Base-by-base conservation (phyloP, 306 rosid species). In the Malus domestica region DNA sequence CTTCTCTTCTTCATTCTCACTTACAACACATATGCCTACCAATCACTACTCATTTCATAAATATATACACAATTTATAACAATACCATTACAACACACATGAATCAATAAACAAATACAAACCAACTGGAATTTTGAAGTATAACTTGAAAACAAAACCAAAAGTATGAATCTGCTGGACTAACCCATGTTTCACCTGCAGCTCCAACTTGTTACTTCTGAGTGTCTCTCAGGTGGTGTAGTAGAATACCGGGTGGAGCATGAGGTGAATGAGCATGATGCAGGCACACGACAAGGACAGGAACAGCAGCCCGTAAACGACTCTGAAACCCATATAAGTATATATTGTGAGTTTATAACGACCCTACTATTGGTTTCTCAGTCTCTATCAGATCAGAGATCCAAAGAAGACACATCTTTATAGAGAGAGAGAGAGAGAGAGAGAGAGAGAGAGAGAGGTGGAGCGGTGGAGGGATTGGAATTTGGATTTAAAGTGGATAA, bases 281-380 rank as follows among this genome's bases (percentile, higher is more conserved):
- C 83, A 81, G 78, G 86, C 65, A 55, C 76, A 82, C 7, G 84
- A 84, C 70, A 82, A 72, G n/a, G 88, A 80, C 38, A 88, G 55
- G 86, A 84, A 86, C 79, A 86, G 27, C 75, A 88, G 42, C 33
- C 87, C 89, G 78, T 86, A 86, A 71, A 80, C 80, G 74, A 84
- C 83, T 76, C 81, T 74, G 7, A 85, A 46, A 11, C 74, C 86
- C 84, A 78, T 86, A 19, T 72, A 29, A 20, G 15, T 27, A 49
- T 49, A 49, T 49, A 15, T 4, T 49, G 55, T 1, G 20, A 49
- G 55, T 49, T 49, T 15, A 5, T 14, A 5, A 49, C 20, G 1
- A 49, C 55, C 55, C 20, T 4, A 4, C 55, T 15, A 49, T 49
- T 49, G 55, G 66, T 45, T 29, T 33, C 1, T 27, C 25, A 3